Conservation (phyloP, 2,329 filamentous ascomycete genomes). For the Clarireedia hainanense region DNA sequence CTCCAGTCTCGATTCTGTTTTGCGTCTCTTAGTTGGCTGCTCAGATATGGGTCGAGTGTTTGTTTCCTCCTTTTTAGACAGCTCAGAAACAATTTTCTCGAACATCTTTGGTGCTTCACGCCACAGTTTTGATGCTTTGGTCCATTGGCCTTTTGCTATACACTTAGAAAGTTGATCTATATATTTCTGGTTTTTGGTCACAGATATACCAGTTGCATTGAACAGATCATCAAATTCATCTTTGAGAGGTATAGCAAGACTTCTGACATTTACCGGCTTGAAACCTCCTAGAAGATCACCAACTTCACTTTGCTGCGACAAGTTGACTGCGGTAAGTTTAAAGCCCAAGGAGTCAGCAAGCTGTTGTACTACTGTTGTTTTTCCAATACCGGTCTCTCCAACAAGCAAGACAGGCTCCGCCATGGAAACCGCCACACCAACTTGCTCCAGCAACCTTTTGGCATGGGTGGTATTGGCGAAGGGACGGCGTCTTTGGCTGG, state of each 20-base stretch:
- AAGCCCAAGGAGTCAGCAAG: slow-evolving; percentile 76
- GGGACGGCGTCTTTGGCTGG: slow-evolving; percentile 49
- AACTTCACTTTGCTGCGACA: slow-evolving; percentile 96
- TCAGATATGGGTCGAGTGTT: slow-evolving; percentile 37
- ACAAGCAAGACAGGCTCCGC: slow-evolving; percentile 89
- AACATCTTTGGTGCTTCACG: slow-evolving; percentile 85
- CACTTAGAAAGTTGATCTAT: slow-evolving; percentile 72
- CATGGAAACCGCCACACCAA: slow-evolving; percentile 72
- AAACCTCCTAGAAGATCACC: slow-evolving; percentile 94
- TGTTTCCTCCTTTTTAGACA: slow-evolving; percentile 38
- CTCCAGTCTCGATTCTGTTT: slow-evolving; percentile 59
- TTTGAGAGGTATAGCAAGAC: slow-evolving; percentile 78
- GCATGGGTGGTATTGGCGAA: slow-evolving; percentile 90
- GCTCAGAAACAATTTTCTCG: slow-evolving; percentile 54
- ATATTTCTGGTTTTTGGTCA: slow-evolving; percentile 81
- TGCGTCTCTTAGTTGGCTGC: slow-evolving; percentile 62
- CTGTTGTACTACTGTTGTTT: slow-evolving; percentile 93
- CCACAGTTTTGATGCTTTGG: slow-evolving; percentile 78
- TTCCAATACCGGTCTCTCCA: slow-evolving; percentile 98
- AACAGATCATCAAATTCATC: slow-evolving; percentile 93
- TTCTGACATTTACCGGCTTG: slow-evolving; percentile 89
- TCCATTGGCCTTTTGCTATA: slow-evolving; percentile 78
- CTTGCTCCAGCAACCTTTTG: slow-evolving; percentile 76
- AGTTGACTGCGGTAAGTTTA: slow-evolving; percentile 84
- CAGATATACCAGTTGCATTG: slow-evolving; percentile 73